Base-by-base conservation (phyloP, 768 basidiomycete species). In the Panus rudis region DNA sequence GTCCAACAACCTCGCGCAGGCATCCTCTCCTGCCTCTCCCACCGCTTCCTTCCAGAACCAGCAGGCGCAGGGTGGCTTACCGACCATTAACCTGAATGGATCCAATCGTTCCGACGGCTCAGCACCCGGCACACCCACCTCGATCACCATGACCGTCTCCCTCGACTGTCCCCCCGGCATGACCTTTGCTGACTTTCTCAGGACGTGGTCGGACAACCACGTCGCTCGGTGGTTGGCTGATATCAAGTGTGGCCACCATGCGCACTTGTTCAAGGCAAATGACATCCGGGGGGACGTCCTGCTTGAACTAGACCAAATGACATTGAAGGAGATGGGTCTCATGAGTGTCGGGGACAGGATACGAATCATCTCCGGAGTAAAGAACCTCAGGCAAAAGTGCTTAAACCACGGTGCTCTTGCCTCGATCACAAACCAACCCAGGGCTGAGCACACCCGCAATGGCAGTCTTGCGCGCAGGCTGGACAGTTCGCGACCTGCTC, bases 221-320 rank as follows among this genome's bases (percentile, higher is more conserved):
- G 81, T 89, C 43, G 73, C 81, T 2, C 68, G 69, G 37, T 99
- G 93, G 87, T 73, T 99, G 25, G 54, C 71, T 0, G 79, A 89
- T 14, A 80, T 86, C 54, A 85, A 79, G 55, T 92, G 91, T 54
- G 73, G 66, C 0, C 69, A 71, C 28, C 84, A 83, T 56, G 77
- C 81, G 8, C 62, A 70, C 6, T 69, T 73, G 0, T 99, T 99
- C 68, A 76, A 71, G 37, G 71, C 74, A 4, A 87, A 94, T 65
- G 94, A 99, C 58, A 94, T 99, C 54, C 68, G 90, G 39, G 92
- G 94, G 4, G 85, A 90, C 57, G 81, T 99, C 17, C 66, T 99
- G 14, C 72, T 97, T 39, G 96, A 99, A 50, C 68, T 98, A 34
- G 94, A 98, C 57, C 88, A 92, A 62, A 63, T 68, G 6, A 84